phyloP scores from a whole-genome alignment of 805 yeast species.

The Saccharomycopsis vini region DNA sequence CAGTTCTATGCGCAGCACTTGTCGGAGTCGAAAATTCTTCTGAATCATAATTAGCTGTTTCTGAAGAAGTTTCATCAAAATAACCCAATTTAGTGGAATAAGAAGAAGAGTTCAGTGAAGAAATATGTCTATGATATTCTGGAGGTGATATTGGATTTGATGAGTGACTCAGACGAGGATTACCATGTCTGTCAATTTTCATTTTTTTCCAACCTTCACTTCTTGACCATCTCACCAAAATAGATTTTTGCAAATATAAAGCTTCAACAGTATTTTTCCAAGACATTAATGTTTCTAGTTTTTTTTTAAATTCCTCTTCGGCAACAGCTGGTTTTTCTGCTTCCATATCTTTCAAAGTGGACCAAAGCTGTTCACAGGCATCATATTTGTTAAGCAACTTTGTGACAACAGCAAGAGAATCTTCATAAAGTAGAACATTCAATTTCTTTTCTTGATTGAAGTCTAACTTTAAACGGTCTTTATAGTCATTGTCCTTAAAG shows the following conservation, averaged over 20 bases:
- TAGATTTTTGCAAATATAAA: conserved; percentile 49
- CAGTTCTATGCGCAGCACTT: too few species aligned
- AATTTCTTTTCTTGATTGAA: conserved; percentile 6
- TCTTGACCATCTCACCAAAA: conserved; percentile 54
- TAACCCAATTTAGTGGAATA: too few species aligned
- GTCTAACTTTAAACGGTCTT: conserved; percentile 2
- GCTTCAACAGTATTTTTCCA: conserved; percentile 75
- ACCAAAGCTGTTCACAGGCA: conserved; percentile 68
- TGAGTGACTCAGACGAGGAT: background rate
- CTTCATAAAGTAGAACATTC: conserved; percentile 19
- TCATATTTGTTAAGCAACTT: conserved; percentile 52
- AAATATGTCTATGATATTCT: background rate
- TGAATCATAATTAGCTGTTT: too few species aligned
- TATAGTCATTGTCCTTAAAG: conserved; percentile 5
- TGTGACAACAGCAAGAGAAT: conserved; percentile 44
- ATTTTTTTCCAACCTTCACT: conserved; percentile 3
- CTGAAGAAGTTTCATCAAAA: too few species aligned
- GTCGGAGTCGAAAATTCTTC: too few species aligned
- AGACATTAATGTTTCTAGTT: conserved; percentile 70
- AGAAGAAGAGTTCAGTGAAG: conserved; percentile 8
- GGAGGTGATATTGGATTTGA: background rate
- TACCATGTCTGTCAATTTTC: background rate
- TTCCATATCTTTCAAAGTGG: conserved; percentile 67
- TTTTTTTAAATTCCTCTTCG: conserved; percentile 49
- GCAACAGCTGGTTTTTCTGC: conserved; percentile 67